These are phyloP conservation scores for Salix exigua DNA, from an alignment of 345 rosid species.

Conservation along the genomic window DNA sequence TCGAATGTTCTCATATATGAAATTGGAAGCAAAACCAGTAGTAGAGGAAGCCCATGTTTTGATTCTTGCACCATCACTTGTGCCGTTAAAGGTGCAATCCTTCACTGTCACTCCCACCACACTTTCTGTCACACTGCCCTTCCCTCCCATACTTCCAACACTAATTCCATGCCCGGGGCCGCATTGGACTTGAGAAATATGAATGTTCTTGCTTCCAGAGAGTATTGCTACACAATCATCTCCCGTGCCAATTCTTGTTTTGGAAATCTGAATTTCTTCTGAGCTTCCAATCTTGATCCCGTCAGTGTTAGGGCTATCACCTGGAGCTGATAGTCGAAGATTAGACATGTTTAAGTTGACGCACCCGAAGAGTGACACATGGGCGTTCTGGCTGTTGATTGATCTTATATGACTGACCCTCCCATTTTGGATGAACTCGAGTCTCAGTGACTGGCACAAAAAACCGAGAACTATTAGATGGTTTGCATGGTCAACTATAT, in stretches of 20 bases:
- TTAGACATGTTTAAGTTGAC: background rate
- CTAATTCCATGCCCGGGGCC: constrained; percentile 54
- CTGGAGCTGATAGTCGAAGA: constrained; percentile 36
- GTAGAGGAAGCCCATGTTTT: constrained; percentile 29
- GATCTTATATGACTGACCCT: constrained; percentile 3
- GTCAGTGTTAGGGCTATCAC: constrained; percentile 58
- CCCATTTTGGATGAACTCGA: no score
- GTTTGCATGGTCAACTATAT: no score
- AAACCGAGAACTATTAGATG: no score
- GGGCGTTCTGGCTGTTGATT: constrained; percentile 27
- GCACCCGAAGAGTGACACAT: constrained; percentile 16
- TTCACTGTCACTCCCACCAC: constrained; percentile 16
- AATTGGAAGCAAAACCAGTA: background rate
- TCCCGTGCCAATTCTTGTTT: constrained; percentile 44
- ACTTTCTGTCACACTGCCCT: background rate
- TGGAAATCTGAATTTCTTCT: constrained; percentile 19
- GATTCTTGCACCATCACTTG: constrained; percentile 31
- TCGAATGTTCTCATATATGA: constrained; percentile 17
- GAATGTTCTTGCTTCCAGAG: constrained; percentile 33
- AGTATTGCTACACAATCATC: constrained; percentile 56
- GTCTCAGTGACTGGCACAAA: no score
- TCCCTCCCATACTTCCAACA: constrained; percentile 35
- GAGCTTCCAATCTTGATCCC: constrained; percentile 49
- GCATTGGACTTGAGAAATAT: constrained; percentile 33
- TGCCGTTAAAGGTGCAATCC: constrained; percentile 16